Evolutionary conservation across 495 filamentous ascomycete species (phyloP), one percentile per base, ranked within the genome.

Genomic region (Paragyromitra xinjiangensis): DNA sequence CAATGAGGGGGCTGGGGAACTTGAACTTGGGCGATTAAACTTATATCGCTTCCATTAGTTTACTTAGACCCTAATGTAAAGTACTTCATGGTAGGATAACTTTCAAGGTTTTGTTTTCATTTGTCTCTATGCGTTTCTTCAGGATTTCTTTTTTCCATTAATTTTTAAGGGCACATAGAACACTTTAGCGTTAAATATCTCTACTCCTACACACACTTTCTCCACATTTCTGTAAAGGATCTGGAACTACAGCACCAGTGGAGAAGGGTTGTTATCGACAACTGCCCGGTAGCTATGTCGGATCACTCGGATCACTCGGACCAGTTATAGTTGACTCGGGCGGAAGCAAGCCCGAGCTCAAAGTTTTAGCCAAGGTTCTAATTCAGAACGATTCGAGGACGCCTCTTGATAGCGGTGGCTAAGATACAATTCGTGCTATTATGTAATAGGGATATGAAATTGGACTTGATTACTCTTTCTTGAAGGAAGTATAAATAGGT

Each of bases 1-100:
- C 67, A 50, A 22, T 67, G 64, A 80, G 85, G 45, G 85, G 83
- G 40, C 42, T 78, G 24, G 24, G 3, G 6, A 29, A 29, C 0
- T 53, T 78, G 12, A 34, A 76, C 53, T 37, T 75, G 19, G 39
- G 56, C 0, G 19, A 11, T 48, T 74, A 19, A 61, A 72, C 2
- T 22, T 16, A 63, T 63, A 29, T 44, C 24, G 8, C 12, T 34
- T 34, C 16, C 14, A n/a, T 34, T 61, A 3, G 7, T 53, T 55
- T 6, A 29, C 7, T 56, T 3, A 1, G 9, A 9, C 24, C 0
- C 3, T n/a, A 34, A 34, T 39, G 6, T 3, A 19, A 66, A 39
- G 16, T 6, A 61, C 14, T 14, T n/a, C 29, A 61, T 37, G 1
- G 56, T 7, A 22, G 26, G 11, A 61, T n/a, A 34, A 3, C 29